Base-by-base conservation (phyloP, 257 asterid genomes). In the Penstemon barbatus region DNA sequence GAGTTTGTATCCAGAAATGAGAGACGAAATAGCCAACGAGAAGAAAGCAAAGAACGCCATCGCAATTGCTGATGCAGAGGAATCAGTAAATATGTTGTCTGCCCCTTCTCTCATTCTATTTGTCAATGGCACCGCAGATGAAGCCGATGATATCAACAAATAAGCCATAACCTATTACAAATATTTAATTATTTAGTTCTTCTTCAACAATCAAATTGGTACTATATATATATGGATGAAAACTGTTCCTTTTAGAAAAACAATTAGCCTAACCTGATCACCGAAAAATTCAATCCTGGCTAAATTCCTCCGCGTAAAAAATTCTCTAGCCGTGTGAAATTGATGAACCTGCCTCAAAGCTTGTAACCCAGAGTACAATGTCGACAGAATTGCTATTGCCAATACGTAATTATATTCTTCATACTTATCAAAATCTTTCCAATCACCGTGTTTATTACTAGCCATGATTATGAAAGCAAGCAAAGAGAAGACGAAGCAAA, bases 51-150 rank as follows among this genome's bases (percentile, higher is more conserved):
- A 78, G 75, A 94, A 83, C 64, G 72, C 91, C 97, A 94, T 83
- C 71, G 91, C 79, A 44, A 89, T 91, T 52, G 97, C 88, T 4
- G 97, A 64, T 13, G 95, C 97, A 18, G 96, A 89, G 5, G 97
- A 78, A 70, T 94, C 99, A 8, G 99, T 94, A 66, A 94, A 94
- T 71, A 87, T 82, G 83, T 89, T 91, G 64, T 89, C 99, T 7
- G 79, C 70, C 39, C 82, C 86, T 89, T 78, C 86, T 72, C 99
- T 78, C 93, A 89, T 81, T 48, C 70, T 74, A 79, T 91, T 87
- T 10, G 97, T 91, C 80, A 91, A 25, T 4, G 99, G 99, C 60
- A 94, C 87, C 0, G 97, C 97, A 0, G 99, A 76, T 65, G 99
- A 94, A 58, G 97, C 97, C 42, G 96, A 82, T 4, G 99, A 94